Evolutionary conservation across 1,284 basidiomycete genomes (phyloP).

Genomic region (Cronartium ribicola): DNA sequence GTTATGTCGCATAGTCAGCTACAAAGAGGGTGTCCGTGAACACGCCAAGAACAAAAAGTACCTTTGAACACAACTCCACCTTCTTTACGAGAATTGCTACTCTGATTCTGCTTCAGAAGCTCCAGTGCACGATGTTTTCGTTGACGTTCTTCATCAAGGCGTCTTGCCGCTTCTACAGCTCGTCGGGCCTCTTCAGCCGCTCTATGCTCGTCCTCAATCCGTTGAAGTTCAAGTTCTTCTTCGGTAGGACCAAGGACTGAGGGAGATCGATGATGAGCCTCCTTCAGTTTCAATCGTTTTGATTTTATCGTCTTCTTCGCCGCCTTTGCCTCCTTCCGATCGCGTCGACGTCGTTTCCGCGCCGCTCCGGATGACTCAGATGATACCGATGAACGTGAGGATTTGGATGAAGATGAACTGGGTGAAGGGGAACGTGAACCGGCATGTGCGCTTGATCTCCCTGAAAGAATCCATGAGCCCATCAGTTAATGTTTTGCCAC

Average conservation of each 20-base stretch:
- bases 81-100: slow-evolving; percentile 14
- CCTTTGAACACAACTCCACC: slow-evolving; percentile 35
- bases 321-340: slow-evolving; percentile 21
- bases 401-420: not conserved
- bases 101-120: slow-evolving; percentile 11
- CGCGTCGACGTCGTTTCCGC: slow-evolving; percentile 2
- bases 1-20: not conserved
- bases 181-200: slow-evolving; percentile 15
- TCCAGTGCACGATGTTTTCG: slow-evolving; percentile 32
- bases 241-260: not conserved
- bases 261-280: slow-evolving; percentile 1
- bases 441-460: not conserved
- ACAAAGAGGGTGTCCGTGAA: not conserved
- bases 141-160: slow-evolving; percentile 21
- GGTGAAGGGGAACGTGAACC: slow-evolving; percentile 5
- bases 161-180: slow-evolving; percentile 11
- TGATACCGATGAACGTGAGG: not conserved
- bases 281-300: slow-evolving; percentile 32
- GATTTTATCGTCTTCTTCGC: slow-evolving; percentile 20
- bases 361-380: slow-evolving; percentile 16
- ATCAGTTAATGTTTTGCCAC: not conserved
- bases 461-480: not conserved
- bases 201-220: slow-evolving; percentile 28
- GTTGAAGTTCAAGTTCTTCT: slow-evolving; percentile 18
- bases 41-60: not conserved